phyloP scores from a whole-genome alignment of 805 yeast genomes.

The Candida golubevii region DNA sequence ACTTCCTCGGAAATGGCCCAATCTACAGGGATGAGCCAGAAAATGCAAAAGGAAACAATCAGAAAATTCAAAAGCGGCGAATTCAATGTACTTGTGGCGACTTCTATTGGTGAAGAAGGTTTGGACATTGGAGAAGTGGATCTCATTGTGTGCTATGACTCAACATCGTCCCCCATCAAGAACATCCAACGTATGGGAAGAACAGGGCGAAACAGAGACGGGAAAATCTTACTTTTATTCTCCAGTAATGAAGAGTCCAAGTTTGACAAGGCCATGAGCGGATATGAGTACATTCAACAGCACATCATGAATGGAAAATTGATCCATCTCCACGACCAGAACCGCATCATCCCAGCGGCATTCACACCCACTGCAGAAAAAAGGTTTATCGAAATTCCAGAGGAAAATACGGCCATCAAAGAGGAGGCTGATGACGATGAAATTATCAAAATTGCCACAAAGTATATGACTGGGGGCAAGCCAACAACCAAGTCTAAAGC shows the following conservation, averaged over 20 bases:
- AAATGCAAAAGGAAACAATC: conserved; percentile 75
- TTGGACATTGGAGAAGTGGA: conserved; percentile 98
- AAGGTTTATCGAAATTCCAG: conserved; percentile 59
- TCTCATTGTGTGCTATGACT: conserved; percentile 85
- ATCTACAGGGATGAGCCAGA: conserved; percentile 84
- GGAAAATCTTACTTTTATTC: conserved; percentile 70
- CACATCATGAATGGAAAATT: conserved; percentile 51
- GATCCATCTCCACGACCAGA: conserved; percentile 45
- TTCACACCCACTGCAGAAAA: conserved; percentile 55
- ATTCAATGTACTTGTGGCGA: conserved; percentile 83
- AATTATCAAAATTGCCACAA: conserved; percentile 63
- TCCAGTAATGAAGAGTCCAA: conserved; percentile 74
- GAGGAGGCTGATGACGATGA: conserved; percentile 62
- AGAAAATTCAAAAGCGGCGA: conserved; percentile 67
- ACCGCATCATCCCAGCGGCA: conserved; percentile 63
- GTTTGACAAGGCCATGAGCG: conserved; percentile 79
- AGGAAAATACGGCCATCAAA: conserved; percentile 55
- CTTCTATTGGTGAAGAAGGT: conserved; percentile 98
- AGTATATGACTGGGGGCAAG: conserved; percentile 45
- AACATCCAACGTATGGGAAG: conserved; percentile 96
- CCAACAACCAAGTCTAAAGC: conserved; percentile 12
- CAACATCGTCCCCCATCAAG: conserved; percentile 89
- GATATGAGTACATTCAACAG: conserved; percentile 73
- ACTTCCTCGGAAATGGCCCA: conserved; percentile 73
- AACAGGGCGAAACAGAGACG: conserved; percentile 93